Base-by-base conservation (phyloP, 495 filamentous ascomycete genomes). In the Annulohypoxylon maeteangense region DNA sequence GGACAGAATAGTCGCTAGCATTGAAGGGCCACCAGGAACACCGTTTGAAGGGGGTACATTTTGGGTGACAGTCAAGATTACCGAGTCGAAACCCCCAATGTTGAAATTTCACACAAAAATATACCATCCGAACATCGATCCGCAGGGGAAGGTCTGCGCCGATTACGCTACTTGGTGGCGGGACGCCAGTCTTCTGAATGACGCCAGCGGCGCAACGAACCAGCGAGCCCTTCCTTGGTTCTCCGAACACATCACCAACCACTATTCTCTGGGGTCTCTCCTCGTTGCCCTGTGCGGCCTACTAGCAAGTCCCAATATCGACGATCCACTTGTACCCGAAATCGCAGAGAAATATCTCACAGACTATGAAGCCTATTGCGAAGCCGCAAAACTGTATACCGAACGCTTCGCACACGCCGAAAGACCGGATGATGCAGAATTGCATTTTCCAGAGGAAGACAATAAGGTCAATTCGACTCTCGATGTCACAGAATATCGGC, bases 91-190 rank as follows among this genome's bases (percentile, higher is more conserved):
- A 36, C 53, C 53, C 12, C 53, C 53, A 3, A 36, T 14, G 1
- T 22, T 56, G 29, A 56, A 25, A 1, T 56, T 56, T 32, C 53
- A 56, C n/a, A 56, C 53, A 0, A 56, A 38, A 10, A 56, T 56
- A 56, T 56, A 56, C 16, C 53, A 56, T 32, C 53, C 53, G 0
- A 56, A 56, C 22, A 56, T 56, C n/a, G 53, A 56, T 11, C 53
- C 53, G 3, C 22, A 18, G 0, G 53, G 53, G 5, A 38, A 56
- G 3, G 18, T 56, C 18, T 56, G 53, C 31, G 53, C 53, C n/a
- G 53, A 56, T 8, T 56, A 56, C 11, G 53, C 31, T 36, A 20
- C 53, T 1, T 56, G 53, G 53, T 56, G 53, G 53, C 53, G 31
- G 1, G 53, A 56, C 22, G 53, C 53, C 3, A 34, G 31, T 32